Conservation (phyloP, 225 moss, liverwort and hornwort species). For the Bryum argenteum region DNA sequence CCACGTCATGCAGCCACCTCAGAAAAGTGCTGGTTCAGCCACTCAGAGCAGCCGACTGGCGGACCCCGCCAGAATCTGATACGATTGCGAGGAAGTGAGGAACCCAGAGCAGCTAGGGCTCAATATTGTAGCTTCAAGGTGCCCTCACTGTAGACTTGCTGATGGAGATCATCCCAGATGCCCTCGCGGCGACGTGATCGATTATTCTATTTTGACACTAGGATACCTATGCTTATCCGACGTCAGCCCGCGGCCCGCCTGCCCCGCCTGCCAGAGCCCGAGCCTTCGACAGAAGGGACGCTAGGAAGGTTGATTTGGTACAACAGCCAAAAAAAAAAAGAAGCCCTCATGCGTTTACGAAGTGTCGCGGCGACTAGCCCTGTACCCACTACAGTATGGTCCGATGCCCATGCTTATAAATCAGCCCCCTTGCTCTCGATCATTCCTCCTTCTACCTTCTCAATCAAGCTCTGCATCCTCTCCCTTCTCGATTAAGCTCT, state of each 20-base stretch:
- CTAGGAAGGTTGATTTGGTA: constrained; percentile 2
- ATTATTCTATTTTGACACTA: neutral
- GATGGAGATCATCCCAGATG: constrained; percentile 11
- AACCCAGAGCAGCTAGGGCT: too few species aligned
- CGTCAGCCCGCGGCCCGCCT: constrained; percentile 20
- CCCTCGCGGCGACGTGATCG: constrained; percentile 34
- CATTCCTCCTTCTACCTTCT: neutral
- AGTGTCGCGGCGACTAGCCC: constrained; percentile 39
- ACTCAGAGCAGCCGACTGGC: neutral
- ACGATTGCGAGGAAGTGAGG: too few species aligned
- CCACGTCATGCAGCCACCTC: constrained; percentile 37
- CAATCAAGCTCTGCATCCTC: neutral
- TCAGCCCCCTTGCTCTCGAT: neutral
- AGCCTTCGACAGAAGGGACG: constrained; percentile 33
- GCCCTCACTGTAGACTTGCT: constrained; percentile 32
- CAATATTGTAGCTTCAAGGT: constrained; percentile 9
- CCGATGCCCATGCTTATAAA: constrained; percentile 21
- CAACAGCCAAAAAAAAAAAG: neutral
- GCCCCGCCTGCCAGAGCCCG: neutral
- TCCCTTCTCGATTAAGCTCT: neutral
- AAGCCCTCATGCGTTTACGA: neutral
- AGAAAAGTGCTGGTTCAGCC: constrained; percentile 21
- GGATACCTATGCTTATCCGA: constrained; percentile 9
- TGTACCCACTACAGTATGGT: neutral
- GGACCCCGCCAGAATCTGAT: neutral